phyloP scores from a whole-genome alignment of 148 eudicot genomes.

The Camellia japonica region DNA sequence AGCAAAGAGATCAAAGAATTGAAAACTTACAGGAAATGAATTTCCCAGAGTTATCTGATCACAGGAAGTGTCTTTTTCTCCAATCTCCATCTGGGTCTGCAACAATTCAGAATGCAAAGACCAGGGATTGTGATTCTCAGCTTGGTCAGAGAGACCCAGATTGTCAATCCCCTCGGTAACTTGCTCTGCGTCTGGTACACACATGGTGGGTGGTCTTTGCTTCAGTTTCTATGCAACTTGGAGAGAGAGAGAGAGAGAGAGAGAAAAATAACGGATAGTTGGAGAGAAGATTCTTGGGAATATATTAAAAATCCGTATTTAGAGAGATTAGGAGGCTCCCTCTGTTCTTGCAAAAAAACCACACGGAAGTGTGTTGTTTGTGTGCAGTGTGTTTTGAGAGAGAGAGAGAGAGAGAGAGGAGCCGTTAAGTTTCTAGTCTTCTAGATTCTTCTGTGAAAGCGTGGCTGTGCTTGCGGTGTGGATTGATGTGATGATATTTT shows the following conservation, averaged over 20 bases:
- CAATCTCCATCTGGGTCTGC: constrained; percentile 39
- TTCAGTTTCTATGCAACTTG: constrained; percentile 25
- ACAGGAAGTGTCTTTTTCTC: constrained; percentile 13
- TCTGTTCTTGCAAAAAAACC: neutral
- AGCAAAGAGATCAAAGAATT: neutral
- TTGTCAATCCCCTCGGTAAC: constrained; percentile 35
- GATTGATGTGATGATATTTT: neutral
- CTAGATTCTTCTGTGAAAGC: neutral
- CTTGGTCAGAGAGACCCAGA: neutral
- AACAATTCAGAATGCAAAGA: constrained; percentile 22
- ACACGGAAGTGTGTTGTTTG: no score
- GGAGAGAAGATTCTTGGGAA: neutral
- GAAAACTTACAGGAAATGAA: constrained; percentile 45
- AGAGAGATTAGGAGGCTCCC: neutral
- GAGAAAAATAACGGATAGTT: neutral
- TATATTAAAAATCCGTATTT: neutral
- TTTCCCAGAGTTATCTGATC: constrained; percentile 11
- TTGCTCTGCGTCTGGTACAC: constrained; percentile 50
- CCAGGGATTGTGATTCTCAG: constrained; percentile 12
- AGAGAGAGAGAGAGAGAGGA: neutral
- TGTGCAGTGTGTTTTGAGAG: no score
- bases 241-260: neutral
- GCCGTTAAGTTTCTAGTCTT: constrained; percentile 6
- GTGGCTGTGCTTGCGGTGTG: neutral
- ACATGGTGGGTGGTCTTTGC: constrained; percentile 31